Conservation (phyloP, 495 filamentous ascomycete species). For the Xylaria palmicola region DNA sequence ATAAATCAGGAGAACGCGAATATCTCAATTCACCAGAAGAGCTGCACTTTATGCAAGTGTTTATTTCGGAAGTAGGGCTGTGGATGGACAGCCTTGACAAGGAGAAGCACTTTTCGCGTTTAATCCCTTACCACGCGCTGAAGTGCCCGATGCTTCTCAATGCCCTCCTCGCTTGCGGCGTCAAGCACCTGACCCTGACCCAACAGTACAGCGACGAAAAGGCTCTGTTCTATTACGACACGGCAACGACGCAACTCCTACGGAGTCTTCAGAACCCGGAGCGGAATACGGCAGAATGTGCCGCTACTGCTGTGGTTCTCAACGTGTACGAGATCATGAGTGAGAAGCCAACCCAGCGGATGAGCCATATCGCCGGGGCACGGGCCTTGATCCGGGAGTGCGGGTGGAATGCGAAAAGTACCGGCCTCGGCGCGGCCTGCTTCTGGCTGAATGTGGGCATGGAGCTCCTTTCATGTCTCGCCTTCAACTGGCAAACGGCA, state of each 20-base stretch:
- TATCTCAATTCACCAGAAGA: constrained; percentile 73
- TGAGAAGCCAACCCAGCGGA: constrained; percentile 67
- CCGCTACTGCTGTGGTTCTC: constrained; percentile 83
- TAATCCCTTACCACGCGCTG: constrained; percentile 78
- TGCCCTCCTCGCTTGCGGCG: constrained; percentile 86
- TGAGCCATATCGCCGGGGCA: constrained; percentile 85
- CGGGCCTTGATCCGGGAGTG: constrained; percentile 89
- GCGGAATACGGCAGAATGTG: constrained; percentile 80
- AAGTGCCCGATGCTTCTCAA: constrained; percentile 88
- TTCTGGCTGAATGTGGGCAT: constrained; percentile 94
- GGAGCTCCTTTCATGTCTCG: constrained; percentile 84
- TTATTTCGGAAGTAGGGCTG: constrained; percentile 83
- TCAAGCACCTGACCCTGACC: constrained; percentile 71
- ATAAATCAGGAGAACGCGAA: constrained; percentile 44
- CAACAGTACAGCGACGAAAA: constrained; percentile 76
- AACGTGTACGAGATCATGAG: constrained; percentile 94
- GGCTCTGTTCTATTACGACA: constrained; percentile 78
- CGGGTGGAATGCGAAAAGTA: constrained; percentile 78
- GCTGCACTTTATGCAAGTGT: constrained; percentile 82
- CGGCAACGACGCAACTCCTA: constrained; percentile 71
- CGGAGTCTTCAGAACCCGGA: constrained; percentile 74
- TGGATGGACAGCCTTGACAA: constrained; percentile 95
- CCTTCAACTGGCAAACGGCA: constrained; percentile 82
- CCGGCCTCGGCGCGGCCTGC: constrained; percentile 80
- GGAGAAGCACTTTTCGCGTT: constrained; percentile 83